A percentile compares a stretch with the other conserved stretches of the same genome.
Evolutionary conservation across 2,329 filamentous ascomycete genomes (phyloP).

Genomic region (Sphaerulina populicola): DNA sequence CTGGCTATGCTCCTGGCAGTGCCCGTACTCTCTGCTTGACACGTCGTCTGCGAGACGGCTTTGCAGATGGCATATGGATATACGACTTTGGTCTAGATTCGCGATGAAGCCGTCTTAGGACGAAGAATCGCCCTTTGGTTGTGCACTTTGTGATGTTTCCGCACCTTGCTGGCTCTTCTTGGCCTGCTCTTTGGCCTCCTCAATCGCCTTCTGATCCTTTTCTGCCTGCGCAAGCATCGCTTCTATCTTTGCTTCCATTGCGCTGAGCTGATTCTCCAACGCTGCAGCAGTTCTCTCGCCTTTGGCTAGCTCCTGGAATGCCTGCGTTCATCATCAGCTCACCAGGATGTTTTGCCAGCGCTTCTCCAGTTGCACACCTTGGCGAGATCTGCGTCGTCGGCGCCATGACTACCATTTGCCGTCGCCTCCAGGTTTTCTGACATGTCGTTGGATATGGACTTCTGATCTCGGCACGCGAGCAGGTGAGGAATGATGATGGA

Average conservation of each 20-base stretch:
- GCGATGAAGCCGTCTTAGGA: not conserved
- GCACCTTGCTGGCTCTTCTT: constrained; percentile 23
- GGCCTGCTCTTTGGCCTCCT: constrained; percentile 19
- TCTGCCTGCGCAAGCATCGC: constrained; percentile 44
- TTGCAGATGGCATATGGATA: no score
- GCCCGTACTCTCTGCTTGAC: no score
- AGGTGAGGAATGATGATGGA: not conserved
- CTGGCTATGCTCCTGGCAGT: no score
- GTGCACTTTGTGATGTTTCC: constrained; percentile 11
- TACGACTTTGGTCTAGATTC: not conserved
- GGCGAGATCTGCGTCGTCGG: constrained; percentile 24
- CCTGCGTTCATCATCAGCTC: constrained; percentile 29
- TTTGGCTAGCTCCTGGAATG: constrained; percentile 45
- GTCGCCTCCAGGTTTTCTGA: constrained; percentile 20
- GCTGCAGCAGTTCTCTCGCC: constrained; percentile 50
- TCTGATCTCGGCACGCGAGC: not conserved
- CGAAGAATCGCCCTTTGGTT: constrained; percentile 8
- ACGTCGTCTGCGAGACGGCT: not conserved
- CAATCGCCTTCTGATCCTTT: constrained; percentile 32
- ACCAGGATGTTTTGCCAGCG: not conserved
- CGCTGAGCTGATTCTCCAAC: constrained; percentile 47
- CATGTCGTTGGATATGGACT: constrained; percentile 9
- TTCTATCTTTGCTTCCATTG: constrained; percentile 50
- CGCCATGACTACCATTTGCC: constrained; percentile 14
- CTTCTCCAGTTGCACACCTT: constrained; percentile 15